Conservation (phyloP, 2,329 filamentous ascomycete species). For the Huntiella omanensis region DNA sequence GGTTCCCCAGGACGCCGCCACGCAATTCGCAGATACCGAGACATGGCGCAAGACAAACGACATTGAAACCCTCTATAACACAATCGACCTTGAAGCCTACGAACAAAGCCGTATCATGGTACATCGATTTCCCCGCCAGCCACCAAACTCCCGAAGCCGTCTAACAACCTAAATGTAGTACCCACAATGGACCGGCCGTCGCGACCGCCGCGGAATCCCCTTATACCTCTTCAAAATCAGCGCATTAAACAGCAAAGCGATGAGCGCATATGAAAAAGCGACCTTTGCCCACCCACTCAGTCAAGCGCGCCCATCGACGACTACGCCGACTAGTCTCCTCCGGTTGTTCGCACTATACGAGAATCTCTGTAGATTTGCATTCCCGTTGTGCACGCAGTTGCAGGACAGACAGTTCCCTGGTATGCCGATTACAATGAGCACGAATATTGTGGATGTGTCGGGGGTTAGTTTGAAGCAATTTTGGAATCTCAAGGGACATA, state of each 20-base stretch:
- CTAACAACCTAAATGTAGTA: conserved; percentile 36
- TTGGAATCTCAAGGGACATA: conserved; percentile 84
- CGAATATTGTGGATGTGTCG: conserved; percentile 86
- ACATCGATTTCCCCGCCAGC: conserved; percentile 8
- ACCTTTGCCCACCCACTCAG: conserved; percentile 35
- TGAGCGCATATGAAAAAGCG: conserved; percentile 57
- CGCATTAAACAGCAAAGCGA: conserved; percentile 63
- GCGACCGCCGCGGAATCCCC: conserved; percentile 75
- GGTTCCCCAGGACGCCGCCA: conserved; percentile 54
- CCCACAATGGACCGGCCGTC: conserved; percentile 83
- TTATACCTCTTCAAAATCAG: conserved; percentile 81
- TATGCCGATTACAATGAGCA: conserved; percentile 81
- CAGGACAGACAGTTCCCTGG: conserved; percentile 50
- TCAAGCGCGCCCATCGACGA: conserved; percentile 45
- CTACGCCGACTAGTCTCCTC: conserved; percentile 55
- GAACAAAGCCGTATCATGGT: conserved; percentile 64
- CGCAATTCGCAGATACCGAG: conserved; percentile 76
- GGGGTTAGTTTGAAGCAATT: conserved; percentile 82
- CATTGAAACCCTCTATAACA: conserved; percentile 63
- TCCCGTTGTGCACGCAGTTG: conserved; percentile 67
- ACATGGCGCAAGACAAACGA: conserved; percentile 68
- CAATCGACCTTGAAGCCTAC: conserved; percentile 70
- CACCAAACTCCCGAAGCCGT: neutral
- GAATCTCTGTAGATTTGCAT: conserved; percentile 70
- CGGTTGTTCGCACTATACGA: conserved; percentile 88